Evolutionary conservation across 768 basidiomycete species (phyloP).

Genomic region (Kondoa subrosea): DNA sequence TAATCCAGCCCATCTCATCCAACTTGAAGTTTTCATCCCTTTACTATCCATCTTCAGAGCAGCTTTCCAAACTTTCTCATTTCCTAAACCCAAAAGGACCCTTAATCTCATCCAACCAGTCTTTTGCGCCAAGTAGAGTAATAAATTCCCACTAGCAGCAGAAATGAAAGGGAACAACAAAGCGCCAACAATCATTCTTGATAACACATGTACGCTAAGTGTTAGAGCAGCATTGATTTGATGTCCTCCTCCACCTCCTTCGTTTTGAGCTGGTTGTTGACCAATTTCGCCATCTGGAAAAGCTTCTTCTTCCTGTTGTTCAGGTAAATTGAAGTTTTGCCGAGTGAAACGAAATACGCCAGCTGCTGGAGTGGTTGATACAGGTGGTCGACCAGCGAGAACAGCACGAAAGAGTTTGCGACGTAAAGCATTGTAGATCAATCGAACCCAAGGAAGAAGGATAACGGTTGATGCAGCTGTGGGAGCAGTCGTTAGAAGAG

Average conservation of each 20-base stretch:
- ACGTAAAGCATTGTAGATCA: not conserved
- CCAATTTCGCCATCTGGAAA: not conserved
- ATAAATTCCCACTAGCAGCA: not conserved
- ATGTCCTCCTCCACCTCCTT: not conserved
- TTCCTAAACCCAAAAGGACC: not conserved
- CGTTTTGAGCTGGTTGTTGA: not conserved
- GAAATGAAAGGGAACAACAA: slow-evolving; percentile 6
- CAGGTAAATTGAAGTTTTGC: not conserved
- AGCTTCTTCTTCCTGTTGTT: not conserved
- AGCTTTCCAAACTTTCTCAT: not conserved
- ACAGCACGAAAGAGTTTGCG: not conserved
- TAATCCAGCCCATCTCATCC: not conserved
- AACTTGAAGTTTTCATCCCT: not conserved
- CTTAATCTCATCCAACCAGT: not conserved
- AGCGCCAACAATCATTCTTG: not conserved
- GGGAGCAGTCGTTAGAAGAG: not conserved
- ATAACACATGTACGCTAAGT: not conserved
- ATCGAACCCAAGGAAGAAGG: not conserved
- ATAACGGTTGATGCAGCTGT: not conserved
- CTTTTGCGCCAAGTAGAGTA: not conserved
- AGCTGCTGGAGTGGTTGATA: not conserved
- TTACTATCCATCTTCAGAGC: not conserved
- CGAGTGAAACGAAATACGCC: too few species aligned
- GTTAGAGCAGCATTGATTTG: not conserved
- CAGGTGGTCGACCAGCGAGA: not conserved